Conservation (phyloP, 805 yeast species). For the Ogataea paraovalis region DNA sequence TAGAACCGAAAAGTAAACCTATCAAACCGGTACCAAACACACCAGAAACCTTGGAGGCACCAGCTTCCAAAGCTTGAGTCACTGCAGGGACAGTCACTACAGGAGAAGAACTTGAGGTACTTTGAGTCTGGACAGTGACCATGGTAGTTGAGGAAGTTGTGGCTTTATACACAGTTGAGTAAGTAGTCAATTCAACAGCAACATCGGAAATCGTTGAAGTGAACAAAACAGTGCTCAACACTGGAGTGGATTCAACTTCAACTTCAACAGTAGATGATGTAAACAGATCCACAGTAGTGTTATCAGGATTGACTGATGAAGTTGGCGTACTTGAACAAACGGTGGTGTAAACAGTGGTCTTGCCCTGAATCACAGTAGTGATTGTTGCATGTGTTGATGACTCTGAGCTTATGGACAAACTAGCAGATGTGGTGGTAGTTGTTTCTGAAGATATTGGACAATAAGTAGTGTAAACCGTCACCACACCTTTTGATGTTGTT, state of each 20-base stretch:
- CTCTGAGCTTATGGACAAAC: neutral
- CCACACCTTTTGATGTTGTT: conserved; percentile 14
- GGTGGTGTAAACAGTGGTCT: conserved; percentile 1
- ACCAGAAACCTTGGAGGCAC: conserved; percentile 10
- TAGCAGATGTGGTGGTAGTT: conserved; percentile 1
- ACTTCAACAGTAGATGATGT: conserved; percentile 17
- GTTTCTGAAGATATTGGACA: conserved; percentile 17
- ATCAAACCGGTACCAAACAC: conserved; percentile 8
- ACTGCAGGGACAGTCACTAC: conserved; percentile 10
- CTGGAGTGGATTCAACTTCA: conserved; percentile 14
- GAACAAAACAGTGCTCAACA: conserved; percentile 17
- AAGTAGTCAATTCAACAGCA: conserved; percentile 25
- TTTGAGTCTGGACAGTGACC: conserved; percentile 1
- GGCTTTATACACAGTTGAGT: conserved; percentile 7
- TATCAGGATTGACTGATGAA: conserved; percentile 1
- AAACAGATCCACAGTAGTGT: conserved; percentile 18
- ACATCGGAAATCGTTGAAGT: conserved; percentile 24
- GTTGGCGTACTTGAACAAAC: conserved; percentile 5
- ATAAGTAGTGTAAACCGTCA: conserved; percentile 19
- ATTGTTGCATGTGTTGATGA: conserved; percentile 4
- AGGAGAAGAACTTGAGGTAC: conserved; percentile 3
- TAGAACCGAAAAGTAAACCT: conserved; percentile 9
- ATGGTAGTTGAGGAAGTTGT: conserved; percentile 2
- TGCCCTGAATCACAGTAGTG: conserved; percentile 1
- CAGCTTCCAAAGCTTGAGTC: conserved; percentile 10